These are phyloP conservation scores for Amylostereum areolatum DNA, from an alignment of 1,284 basidiomycete genomes.

Conservation along the genomic window DNA sequence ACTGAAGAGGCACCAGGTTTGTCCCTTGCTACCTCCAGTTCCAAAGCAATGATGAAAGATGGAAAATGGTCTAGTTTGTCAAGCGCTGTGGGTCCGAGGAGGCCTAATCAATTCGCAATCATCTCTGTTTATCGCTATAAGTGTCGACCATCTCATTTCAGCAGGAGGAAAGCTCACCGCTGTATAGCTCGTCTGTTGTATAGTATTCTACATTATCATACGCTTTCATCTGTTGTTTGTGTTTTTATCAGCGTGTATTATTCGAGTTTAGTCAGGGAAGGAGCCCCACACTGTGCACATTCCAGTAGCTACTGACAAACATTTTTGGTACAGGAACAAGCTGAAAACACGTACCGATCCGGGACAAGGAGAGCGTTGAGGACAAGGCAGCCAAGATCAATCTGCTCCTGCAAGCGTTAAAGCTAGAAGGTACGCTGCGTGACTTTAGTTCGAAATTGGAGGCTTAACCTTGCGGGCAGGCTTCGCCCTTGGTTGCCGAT, in stretches of 20 bases:
- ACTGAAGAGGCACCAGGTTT: slow-evolving; percentile 72
- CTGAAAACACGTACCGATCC: slow-evolving; percentile 96
- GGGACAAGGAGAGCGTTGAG: slow-evolving; percentile 95
- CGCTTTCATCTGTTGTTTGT: neutral
- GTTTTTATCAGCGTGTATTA: neutral
- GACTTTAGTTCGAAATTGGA: too few relatives aligned
- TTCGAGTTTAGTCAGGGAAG: neutral
- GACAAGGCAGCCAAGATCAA: slow-evolving; percentile 98
- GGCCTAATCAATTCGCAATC: too few relatives aligned
- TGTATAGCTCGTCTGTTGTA: neutral
- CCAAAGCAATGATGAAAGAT: slow-evolving; percentile 14
- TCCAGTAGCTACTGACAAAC: too few relatives aligned
- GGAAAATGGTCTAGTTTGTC: too few relatives aligned
- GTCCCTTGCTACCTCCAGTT: slow-evolving; percentile 15
- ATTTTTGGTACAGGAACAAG: too few relatives aligned
- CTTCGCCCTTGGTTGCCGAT: slow-evolving; percentile 96
- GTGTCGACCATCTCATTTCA: neutral
- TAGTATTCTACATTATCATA: neutral
- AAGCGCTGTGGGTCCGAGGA: slow-evolving; percentile 71
- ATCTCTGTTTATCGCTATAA: too few relatives aligned
- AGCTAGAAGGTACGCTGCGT: slow-evolving; percentile 87
- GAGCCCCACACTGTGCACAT: neutral
- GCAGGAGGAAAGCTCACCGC: neutral
- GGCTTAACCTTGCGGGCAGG: too few relatives aligned
- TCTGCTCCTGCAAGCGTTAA: slow-evolving; percentile 90